Evolutionary conservation across 192 early-diverging fungal species (phyloP), one percentile per base, ranked within the genome.

Genomic region (Coemansia sp.): DNA sequence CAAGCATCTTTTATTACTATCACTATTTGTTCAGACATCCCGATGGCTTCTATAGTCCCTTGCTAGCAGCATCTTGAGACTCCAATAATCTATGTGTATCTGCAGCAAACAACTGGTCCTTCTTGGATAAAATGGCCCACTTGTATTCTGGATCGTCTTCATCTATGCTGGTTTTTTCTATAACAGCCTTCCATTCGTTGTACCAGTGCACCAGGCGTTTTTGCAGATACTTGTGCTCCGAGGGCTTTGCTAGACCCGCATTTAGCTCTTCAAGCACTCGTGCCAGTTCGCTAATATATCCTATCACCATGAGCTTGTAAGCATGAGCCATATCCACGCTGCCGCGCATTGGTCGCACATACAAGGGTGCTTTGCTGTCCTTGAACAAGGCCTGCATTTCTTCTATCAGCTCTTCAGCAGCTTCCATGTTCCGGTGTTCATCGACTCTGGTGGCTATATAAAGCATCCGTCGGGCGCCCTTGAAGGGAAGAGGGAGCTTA

Each of bases 391-490:
- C 62, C 6, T 26, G 2, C 21, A 76, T 66, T 41, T 76, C 72
- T 0, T 58, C 62, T 16, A 63, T 66, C 40, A 76, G 37, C 12
- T 49, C 39, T 38, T 76, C 72, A 0, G 66, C 62, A 6, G 55
- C 55, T 0, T 58, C 47, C 72, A 76, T 65, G 31, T 76, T 30
- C 13, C 63, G 59, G 36, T 76, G 72, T 41, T 76, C 72, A n/a
- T 65, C 59, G 18, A 76, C 72, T 2, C 38, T 36, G 7, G 72
- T 39, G 50, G 65, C 65, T 40, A 76, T 76, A 11, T 33, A 50
- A 10, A 76, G 50, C 72, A 76, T 69, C n/a, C 43, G 60, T 8
- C 23, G 33, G 3, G 66, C 62, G 21, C 59, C 72, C 3, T 37
- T 41, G 43, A 55, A 61, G 4, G 61, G 42, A 30, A 76, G 16